Evolutionary conservation across 2,329 filamentous ascomycete species (phyloP).

Genomic region (Tolypocladium pustulatum): DNA sequence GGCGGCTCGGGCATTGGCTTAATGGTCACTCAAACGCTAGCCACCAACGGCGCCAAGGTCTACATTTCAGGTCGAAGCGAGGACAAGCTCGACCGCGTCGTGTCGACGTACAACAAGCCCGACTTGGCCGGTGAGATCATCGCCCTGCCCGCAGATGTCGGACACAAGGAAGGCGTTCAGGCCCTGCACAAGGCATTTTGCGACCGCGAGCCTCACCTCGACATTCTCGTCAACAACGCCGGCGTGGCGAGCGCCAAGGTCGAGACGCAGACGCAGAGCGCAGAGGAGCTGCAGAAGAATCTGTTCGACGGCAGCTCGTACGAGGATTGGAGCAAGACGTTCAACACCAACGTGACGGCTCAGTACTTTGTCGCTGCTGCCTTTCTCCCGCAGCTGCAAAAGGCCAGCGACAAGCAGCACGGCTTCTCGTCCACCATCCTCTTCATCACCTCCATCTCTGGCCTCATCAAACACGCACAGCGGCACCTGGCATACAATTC

Average conservation of each 20-base stretch:
- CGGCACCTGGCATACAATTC: slow-evolving; percentile 58
- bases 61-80: slow-evolving; percentile 58
- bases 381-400: slow-evolving; percentile 51
- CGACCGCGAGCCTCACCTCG: slow-evolving; percentile 44
- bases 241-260: slow-evolving; percentile 5
- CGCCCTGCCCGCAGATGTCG: slow-evolving; percentile 50
- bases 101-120: slow-evolving; percentile 44
- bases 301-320: slow-evolving; percentile 59
- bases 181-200: slow-evolving; percentile 47
- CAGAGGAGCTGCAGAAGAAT: slow-evolving; percentile 44
- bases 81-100: slow-evolving; percentile 51
- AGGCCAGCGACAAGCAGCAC: slow-evolving; percentile 26
- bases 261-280: not conserved
- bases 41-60: slow-evolving; percentile 57
- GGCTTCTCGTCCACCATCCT: slow-evolving; percentile 50
- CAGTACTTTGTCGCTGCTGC: slow-evolving; percentile 55
- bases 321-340: slow-evolving; percentile 62
- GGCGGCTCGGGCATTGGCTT: slow-evolving; percentile 55
- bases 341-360: slow-evolving; percentile 65
- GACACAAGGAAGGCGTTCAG: slow-evolving; percentile 48
- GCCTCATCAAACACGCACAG: slow-evolving; percentile 50
- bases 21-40: slow-evolving; percentile 58
- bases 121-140: slow-evolving; percentile 44
- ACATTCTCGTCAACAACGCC: slow-evolving; percentile 34
- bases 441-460: slow-evolving; percentile 60